phyloP scores from a whole-genome alignment of 352 stramenopile genomes.

The Phytophthora vignae region DNA sequence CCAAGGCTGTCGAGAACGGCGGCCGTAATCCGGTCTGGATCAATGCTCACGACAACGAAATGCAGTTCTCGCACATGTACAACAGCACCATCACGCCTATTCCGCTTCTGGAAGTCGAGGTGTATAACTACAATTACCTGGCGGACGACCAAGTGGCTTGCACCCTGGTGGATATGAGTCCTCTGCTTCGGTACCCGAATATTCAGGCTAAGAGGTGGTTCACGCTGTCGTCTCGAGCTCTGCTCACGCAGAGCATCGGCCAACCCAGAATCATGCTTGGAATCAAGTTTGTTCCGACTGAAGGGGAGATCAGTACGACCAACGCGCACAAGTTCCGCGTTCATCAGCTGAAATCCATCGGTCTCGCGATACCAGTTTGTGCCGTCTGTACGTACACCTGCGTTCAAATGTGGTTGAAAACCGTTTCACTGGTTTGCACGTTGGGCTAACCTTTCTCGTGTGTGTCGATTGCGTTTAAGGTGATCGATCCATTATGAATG shows the following conservation, averaged over 20 bases:
- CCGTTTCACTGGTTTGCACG: neutral
- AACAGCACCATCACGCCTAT: conserved; percentile 90
- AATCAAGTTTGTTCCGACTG: conserved; percentile 80
- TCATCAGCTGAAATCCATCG: conserved; percentile 88
- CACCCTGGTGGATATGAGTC: conserved; percentile 83
- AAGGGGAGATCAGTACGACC: conserved; percentile 60
- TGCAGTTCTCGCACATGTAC: conserved; percentile 91
- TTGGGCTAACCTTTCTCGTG: conserved; percentile 17
- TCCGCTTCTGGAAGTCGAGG: conserved; percentile 82
- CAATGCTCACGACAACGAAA: conserved; percentile 74
- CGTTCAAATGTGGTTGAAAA: neutral
- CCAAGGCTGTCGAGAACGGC: conserved; percentile 76
- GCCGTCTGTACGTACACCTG: conserved; percentile 66
- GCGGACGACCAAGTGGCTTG: conserved; percentile 84
- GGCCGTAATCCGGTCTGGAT: conserved; percentile 81
- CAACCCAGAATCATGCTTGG: conserved; percentile 74
- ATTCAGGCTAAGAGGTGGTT: conserved; percentile 83
- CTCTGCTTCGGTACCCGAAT: conserved; percentile 78
- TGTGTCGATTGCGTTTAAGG: conserved; percentile 33
- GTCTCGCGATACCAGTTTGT: conserved; percentile 81
- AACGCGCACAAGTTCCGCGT: conserved; percentile 90
- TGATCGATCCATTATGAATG: conserved; percentile 87
- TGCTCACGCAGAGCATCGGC: conserved; percentile 56
- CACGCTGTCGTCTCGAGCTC: conserved; percentile 69
- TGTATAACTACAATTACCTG: conserved; percentile 89